A percentile compares a stretch with the other conserved stretches of the same genome.
phyloP scores from a whole-genome alignment of 495 filamentous ascomycete genomes.

The Aspergillus sclerotioniger region DNA sequence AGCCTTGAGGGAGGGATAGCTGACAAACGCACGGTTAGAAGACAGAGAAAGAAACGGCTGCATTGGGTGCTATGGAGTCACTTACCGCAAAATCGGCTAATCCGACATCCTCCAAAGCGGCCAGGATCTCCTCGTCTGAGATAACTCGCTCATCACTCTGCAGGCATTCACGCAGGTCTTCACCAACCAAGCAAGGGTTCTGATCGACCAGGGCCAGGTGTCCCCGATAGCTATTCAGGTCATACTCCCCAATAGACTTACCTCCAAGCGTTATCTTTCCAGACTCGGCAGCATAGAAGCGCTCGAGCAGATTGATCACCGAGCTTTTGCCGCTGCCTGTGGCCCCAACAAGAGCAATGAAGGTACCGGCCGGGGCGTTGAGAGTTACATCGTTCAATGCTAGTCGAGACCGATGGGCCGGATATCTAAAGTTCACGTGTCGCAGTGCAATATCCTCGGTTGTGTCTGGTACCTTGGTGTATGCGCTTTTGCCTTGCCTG shows the following conservation, averaged over 20 bases:
- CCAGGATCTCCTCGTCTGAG: slow-evolving; percentile 12
- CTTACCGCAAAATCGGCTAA: slow-evolving; percentile 7
- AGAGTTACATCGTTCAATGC: slow-evolving; percentile 11
- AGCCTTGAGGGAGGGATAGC: slow-evolving; percentile 11
- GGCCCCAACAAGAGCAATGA: slow-evolving; percentile 43
- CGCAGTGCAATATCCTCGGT: slow-evolving; percentile 5
- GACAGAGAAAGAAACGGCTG: too few species aligned
- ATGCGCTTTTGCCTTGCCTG: too few species aligned
- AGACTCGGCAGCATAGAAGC: slow-evolving; percentile 52
- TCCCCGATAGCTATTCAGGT: slow-evolving; percentile 41
- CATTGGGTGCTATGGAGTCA: not conserved
- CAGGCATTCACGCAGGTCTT: slow-evolving; percentile 14
- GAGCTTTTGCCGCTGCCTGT: slow-evolving; percentile 61
- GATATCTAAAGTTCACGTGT: slow-evolving; percentile 13
- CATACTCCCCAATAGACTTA: slow-evolving; percentile 45
- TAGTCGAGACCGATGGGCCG: not conserved
- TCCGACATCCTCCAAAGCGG: slow-evolving; percentile 6
- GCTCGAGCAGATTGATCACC: slow-evolving; percentile 43
- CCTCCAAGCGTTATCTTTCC: slow-evolving; percentile 53
- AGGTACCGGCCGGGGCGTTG: slow-evolving; percentile 46
- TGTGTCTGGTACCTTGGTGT: not conserved
- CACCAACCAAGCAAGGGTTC: slow-evolving; percentile 37
- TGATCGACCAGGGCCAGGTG: slow-evolving; percentile 59
- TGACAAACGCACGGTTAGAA: not conserved
- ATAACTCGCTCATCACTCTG: slow-evolving; percentile 10